These are phyloP conservation scores for Cenococcum geophilum DNA, from an alignment of 495 filamentous ascomycete species.

Conservation along the genomic window DNA sequence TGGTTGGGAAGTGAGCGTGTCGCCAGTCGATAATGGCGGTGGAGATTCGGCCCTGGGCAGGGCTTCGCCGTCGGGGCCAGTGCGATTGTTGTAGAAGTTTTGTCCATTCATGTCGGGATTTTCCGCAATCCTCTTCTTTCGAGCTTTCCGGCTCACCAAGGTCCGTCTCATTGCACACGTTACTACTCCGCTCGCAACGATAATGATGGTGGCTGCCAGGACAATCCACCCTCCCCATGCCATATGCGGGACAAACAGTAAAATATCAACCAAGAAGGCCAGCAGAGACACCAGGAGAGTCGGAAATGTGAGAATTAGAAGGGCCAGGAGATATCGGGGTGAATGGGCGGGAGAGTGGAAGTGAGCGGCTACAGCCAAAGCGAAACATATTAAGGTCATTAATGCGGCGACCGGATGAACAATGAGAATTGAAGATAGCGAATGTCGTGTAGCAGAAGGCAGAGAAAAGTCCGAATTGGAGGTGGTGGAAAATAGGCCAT, in stretches of 20 bases:
- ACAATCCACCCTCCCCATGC: constrained; percentile 95
- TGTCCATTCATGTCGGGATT: constrained; percentile 94
- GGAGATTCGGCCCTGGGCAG: constrained; percentile 44
- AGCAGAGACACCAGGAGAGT: constrained; percentile 79
- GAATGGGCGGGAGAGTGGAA: constrained; percentile 91
- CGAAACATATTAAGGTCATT: constrained; percentile 75
- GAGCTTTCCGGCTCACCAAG: constrained; percentile 82
- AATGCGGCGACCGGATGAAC: constrained; percentile 88
- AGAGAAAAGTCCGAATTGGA: constrained; percentile 62
- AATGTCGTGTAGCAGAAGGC: constrained; percentile 64
- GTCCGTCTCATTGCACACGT: constrained; percentile 97
- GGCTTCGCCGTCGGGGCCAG: constrained; percentile 48
- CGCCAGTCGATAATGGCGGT: constrained; percentile 46
- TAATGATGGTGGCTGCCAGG: constrained; percentile 80
- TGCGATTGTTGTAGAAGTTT: constrained; percentile 74
- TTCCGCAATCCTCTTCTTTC: constrained; percentile 83
- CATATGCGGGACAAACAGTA: constrained; percentile 91
- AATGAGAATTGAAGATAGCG: constrained; percentile 85
- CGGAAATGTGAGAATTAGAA: constrained; percentile 80
- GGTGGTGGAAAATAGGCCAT: constrained; percentile 41
- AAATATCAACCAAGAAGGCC: constrained; percentile 89
- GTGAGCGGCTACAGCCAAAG: constrained; percentile 74
- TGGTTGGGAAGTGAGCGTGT: constrained; percentile 22
- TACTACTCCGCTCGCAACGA: constrained; percentile 74
- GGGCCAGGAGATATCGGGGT: constrained; percentile 71